A percentile compares a stretch with the other conserved stretches of the same genome.
Conservation (phyloP, 495 filamentous ascomycete genomes). For the Apiosordaria backusii region DNA sequence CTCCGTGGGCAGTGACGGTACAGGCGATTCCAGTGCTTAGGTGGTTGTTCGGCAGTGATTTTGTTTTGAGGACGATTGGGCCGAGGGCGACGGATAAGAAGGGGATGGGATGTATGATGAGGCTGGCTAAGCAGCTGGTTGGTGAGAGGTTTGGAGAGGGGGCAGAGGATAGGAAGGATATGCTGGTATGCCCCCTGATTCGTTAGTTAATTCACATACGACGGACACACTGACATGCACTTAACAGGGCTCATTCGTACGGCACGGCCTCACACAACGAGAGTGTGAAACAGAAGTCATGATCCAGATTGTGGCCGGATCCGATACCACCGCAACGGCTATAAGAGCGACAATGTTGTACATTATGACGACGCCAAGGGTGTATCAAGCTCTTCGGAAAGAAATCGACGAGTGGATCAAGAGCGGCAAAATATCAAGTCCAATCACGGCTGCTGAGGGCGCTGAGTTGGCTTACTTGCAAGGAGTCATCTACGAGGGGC, state of each 20-base stretch:
- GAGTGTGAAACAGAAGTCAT: conserved; percentile 39
- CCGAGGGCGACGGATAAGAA: conserved; percentile 53
- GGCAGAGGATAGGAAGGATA: conserved; percentile 32
- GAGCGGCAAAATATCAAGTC: conserved; percentile 34
- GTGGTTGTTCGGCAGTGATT: conserved; percentile 31
- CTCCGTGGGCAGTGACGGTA: conserved; percentile 26
- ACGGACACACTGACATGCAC: conserved; percentile 19
- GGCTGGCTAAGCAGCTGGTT: conserved; percentile 29
- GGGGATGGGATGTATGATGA: conserved; percentile 40
- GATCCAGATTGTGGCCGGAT: conserved; percentile 54
- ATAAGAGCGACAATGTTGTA: conserved; percentile 54
- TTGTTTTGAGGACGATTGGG: conserved; percentile 51
- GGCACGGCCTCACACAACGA: conserved; percentile 28
- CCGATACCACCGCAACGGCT: conserved; percentile 60
- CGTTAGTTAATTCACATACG: conserved; percentile 22
- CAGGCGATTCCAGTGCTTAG: conserved; percentile 33
- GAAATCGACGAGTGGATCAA: conserved; percentile 52
- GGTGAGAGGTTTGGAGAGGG: conserved; percentile 42
- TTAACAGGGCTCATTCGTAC: conserved; percentile 33
- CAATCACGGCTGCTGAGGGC: conserved; percentile 42
- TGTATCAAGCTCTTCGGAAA: conserved; percentile 52
- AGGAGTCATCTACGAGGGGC: conserved; percentile 50
- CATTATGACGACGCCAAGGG: conserved; percentile 43
- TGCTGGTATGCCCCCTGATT: conserved; percentile 38
- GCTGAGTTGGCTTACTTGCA: conserved; percentile 43